phyloP scores from a whole-genome alignment of 371 early-diverging fungal species.

The Smittium mucronatum region DNA sequence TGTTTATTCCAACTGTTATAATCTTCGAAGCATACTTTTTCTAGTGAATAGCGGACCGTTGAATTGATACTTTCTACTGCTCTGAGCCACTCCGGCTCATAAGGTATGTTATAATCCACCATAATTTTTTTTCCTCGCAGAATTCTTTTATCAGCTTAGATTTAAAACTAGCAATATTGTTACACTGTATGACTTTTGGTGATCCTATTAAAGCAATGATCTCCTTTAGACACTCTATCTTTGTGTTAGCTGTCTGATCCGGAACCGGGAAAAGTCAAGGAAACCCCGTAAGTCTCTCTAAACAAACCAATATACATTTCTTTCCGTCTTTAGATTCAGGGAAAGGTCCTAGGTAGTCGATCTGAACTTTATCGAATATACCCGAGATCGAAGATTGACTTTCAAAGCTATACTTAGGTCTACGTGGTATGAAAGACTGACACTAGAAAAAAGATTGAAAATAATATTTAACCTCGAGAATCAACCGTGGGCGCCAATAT shows the following conservation, averaged over 20 bases:
- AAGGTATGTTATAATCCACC: slow-evolving; percentile 3
- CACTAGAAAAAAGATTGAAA: neutral
- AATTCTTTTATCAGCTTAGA: neutral
- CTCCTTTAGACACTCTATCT: neutral
- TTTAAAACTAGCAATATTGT: neutral
- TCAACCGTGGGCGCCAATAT: neutral
- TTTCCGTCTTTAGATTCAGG: neutral
- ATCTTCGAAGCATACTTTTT: neutral
- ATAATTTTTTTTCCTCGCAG: slow-evolving; percentile 1
- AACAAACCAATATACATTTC: neutral
- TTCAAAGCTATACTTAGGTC: neutral
- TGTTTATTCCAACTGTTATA: neutral
- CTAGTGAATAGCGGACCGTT: slow-evolving; percentile 5
- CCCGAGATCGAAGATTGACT: neutral
- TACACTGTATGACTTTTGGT: neutral
- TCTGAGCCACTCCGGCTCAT: slow-evolving; percentile 9
- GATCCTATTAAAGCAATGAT: neutral
- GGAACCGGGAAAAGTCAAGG: neutral
- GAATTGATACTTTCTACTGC: slow-evolving; percentile 2
- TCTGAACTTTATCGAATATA: neutral
- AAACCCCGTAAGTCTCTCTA: neutral
- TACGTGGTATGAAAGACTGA: neutral
- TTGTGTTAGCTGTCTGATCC: neutral
- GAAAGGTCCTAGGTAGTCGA: neutral
- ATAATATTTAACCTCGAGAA: neutral